Percentiles rank a stretch among this genome's conserved stretches.
Conservation (phyloP, 352 stramenopile species). For the Halophytophthora batemanensis region DNA sequence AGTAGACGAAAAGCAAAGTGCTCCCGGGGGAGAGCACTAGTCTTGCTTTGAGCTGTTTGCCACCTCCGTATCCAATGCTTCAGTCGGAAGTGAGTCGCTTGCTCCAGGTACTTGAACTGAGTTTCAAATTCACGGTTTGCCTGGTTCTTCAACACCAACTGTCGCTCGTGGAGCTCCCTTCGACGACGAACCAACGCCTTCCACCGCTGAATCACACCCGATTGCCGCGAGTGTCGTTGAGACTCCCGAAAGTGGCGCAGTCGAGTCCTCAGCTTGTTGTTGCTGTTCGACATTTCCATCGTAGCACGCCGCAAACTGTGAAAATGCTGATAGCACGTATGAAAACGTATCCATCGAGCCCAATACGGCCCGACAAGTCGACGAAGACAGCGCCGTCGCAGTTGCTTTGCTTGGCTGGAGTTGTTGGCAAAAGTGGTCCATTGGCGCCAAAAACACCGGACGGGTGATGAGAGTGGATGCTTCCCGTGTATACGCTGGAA, state of each 20-base stretch:
- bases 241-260: constrained; percentile 26
- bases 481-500: constrained; percentile 36
- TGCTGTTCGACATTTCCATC: constrained; percentile 6
- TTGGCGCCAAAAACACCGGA: constrained; percentile 21
- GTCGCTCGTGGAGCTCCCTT: constrained; percentile 15
- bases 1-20: constrained; percentile 18
- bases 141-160: constrained; percentile 17
- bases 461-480: constrained; percentile 25
- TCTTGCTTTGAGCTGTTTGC: constrained; percentile 4
- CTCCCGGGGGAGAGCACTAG: constrained; percentile 3
- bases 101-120: background rate
- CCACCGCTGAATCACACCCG: constrained; percentile 7
- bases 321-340: constrained; percentile 16
- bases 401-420: constrained; percentile 2
- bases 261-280: constrained; percentile 27
- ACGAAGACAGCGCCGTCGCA: constrained; percentile 8
- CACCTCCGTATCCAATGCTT: constrained; percentile 20
- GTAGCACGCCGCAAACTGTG: constrained; percentile 18
- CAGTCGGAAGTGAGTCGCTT: constrained; percentile 8
- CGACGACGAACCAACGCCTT: constrained; percentile 9
- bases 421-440: constrained; percentile 25
- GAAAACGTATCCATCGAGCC: constrained; percentile 27
- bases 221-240: background rate
- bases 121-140: constrained; percentile 20
- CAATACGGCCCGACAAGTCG: constrained; percentile 10